phyloP scores from a whole-genome alignment of 2,329 filamentous ascomycete species.

The Calycina herbarum region DNA sequence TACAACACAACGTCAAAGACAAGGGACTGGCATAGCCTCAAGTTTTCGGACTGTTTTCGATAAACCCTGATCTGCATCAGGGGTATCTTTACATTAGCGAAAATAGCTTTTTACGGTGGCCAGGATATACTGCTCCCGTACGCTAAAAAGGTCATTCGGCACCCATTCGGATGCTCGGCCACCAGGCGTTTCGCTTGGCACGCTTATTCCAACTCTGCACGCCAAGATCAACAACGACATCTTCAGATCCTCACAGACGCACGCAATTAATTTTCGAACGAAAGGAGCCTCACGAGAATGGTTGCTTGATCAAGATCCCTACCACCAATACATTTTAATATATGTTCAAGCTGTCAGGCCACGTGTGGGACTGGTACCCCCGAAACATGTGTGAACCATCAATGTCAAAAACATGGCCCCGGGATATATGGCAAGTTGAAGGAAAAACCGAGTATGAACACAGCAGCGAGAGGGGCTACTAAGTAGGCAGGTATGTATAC shows the following conservation, averaged over 20 bases:
- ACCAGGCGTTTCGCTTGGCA: not conserved
- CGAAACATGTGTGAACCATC: conserved; percentile 1
- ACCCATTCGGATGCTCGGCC: not conserved
- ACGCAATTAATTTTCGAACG: not conserved
- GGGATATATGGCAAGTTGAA: not conserved
- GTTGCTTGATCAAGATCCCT: not conserved
- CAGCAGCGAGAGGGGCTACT: not conserved
- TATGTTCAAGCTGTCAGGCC: not conserved
- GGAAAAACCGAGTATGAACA: not conserved
- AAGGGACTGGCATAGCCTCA: not conserved
- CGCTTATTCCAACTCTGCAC: conserved; percentile 2
- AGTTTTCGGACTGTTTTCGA: not conserved
- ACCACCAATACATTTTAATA: not conserved
- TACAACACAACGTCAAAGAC: not conserved
- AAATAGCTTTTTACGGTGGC: not conserved
- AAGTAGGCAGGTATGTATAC: not conserved
- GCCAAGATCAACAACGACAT: not conserved
- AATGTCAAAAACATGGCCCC: not conserved
- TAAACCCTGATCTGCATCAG: not conserved
- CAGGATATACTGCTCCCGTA: not conserved
- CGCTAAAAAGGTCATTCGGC: not conserved
- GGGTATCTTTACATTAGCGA: not conserved
- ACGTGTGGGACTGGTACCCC: not conserved
- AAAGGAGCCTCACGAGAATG: conserved; percentile 5
- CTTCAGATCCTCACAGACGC: conserved; percentile 1